phyloP scores from a whole-genome alignment of 2,329 filamentous ascomycete genomes.

The Aspergillus candidus region DNA sequence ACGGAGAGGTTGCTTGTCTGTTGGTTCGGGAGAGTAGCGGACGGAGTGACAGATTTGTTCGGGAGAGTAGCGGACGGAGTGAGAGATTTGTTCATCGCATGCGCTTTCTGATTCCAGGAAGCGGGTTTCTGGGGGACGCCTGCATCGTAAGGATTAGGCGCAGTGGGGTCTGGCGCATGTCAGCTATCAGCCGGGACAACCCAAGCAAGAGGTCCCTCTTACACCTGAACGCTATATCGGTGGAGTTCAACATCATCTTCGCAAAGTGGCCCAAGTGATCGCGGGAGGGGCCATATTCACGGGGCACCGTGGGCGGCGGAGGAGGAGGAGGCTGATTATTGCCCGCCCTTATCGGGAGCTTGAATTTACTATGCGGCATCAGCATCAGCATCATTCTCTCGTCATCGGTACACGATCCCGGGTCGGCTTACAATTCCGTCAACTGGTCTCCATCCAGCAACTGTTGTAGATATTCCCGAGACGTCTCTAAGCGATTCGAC shows the following conservation, averaged over 20 bases:
- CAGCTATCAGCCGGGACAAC: constrained; percentile 7
- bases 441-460: constrained; percentile 64
- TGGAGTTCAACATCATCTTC: constrained; percentile 47
- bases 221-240: constrained; percentile 42
- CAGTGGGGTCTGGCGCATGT: constrained; percentile 29
- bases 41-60: constrained; percentile 43
- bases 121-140: constrained; percentile 17
- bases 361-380: constrained; percentile 35
- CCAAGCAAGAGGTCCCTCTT: constrained; percentile 13
- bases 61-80: constrained; percentile 30
- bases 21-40: constrained; percentile 17
- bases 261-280: constrained; percentile 48
- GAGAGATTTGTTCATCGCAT: constrained; percentile 38
- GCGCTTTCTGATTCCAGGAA: constrained; percentile 20
- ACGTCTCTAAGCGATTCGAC: constrained; percentile 63
- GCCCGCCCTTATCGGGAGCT: constrained; percentile 27
- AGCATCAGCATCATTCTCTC: too few species aligned
- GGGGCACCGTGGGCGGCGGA: constrained; percentile 12
- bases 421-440: constrained; percentile 37
- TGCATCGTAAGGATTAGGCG: constrained; percentile 19
- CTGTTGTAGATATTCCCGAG: constrained; percentile 66
- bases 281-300: constrained; percentile 20
- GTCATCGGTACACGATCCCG: constrained; percentile 5
- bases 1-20: constrained; percentile 38
- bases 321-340: constrained; percentile 17